Conservation (phyloP, 805 yeast species). For the Pichia ethanolica region DNA sequence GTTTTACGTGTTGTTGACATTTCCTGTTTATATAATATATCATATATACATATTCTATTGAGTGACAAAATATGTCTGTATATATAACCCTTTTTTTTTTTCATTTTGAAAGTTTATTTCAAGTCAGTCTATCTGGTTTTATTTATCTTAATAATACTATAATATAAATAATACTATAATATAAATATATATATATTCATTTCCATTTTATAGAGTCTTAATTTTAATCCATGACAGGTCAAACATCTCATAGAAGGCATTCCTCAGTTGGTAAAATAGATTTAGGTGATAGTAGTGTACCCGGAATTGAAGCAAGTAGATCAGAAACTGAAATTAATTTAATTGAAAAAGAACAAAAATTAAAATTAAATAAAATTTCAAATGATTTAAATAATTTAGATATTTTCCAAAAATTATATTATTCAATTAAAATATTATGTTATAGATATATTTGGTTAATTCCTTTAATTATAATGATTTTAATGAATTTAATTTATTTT, state of each 20-base stretch:
- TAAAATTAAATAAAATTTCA: conserved; percentile 20
- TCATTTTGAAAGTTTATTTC: no score
- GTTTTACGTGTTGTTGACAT: no score
- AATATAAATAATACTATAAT: no score
- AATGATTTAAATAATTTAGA: conserved; percentile 40
- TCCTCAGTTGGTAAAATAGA: conserved; percentile 72
- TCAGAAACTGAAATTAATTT: conserved; percentile 36
- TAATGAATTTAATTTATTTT: conserved; percentile 38
- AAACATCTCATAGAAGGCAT: conserved; percentile 13
- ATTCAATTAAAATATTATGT: conserved; percentile 51
- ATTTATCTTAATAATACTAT: no score
- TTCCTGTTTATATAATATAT: no score
- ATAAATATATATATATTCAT: no score
- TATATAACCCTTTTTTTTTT: no score
- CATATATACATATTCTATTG: no score
- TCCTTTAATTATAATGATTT: conserved; percentile 45
- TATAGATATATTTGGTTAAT: conserved; percentile 65
- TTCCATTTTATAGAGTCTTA: no score
- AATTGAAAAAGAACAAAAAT: conserved; percentile 30
- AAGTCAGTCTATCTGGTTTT: no score
- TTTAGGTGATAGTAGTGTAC: conserved; percentile 65
- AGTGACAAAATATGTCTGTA: no score
- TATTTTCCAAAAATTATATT: conserved; percentile 45
- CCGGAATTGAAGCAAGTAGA: conserved; percentile 62
- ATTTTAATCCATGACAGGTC: no score